Percentiles rank a stretch among this genome's conserved stretches.
phyloP scores from a whole-genome alignment of 2,329 filamentous ascomycete species.

The Monosporascus sp. region DNA sequence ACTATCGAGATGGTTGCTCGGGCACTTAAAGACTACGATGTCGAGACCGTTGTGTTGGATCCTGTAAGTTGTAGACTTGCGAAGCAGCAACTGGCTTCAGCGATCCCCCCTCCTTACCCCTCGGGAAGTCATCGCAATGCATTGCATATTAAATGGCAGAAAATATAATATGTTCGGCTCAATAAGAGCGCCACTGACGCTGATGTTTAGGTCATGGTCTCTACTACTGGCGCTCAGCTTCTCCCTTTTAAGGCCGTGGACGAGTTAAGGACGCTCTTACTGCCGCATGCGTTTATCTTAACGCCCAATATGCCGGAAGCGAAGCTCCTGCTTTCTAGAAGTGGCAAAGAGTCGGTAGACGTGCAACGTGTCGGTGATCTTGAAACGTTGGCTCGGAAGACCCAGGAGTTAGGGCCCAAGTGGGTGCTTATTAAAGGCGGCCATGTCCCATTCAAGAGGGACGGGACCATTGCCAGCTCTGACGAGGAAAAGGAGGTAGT shows the following conservation, averaged over 20 bases:
- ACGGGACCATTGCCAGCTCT: slow-evolving; percentile 52
- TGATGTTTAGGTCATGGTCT: slow-evolving; percentile 76
- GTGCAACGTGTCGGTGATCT: slow-evolving; percentile 60
- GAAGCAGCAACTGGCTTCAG: background rate
- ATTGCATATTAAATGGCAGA: background rate
- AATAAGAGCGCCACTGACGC: background rate
- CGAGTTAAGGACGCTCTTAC: slow-evolving; percentile 52
- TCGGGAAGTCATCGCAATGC: background rate
- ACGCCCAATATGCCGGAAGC: slow-evolving; percentile 79
- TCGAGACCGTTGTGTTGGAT: slow-evolving; percentile 63
- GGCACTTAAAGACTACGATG: slow-evolving; percentile 51
- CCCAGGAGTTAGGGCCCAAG: slow-evolving; percentile 65
- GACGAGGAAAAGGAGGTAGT: slow-evolving; percentile 60
- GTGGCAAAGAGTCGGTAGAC: slow-evolving; percentile 32
- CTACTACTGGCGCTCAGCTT: slow-evolving; percentile 69
- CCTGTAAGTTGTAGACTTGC: slow-evolving; percentile 48
- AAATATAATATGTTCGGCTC: background rate
- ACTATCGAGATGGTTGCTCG: slow-evolving; percentile 66
- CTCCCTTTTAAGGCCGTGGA: slow-evolving; percentile 60
- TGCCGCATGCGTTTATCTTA: slow-evolving; percentile 62
- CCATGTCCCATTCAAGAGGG: slow-evolving; percentile 70
- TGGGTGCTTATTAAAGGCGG: slow-evolving; percentile 89
- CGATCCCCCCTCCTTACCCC: too few species aligned
- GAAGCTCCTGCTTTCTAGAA: slow-evolving; percentile 53
- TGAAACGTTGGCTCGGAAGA: slow-evolving; percentile 58